Evolutionary conservation across 1,284 basidiomycete genomes (phyloP), one percentile per base, ranked within the genome.

Genomic region (Ustilago curta): DNA sequence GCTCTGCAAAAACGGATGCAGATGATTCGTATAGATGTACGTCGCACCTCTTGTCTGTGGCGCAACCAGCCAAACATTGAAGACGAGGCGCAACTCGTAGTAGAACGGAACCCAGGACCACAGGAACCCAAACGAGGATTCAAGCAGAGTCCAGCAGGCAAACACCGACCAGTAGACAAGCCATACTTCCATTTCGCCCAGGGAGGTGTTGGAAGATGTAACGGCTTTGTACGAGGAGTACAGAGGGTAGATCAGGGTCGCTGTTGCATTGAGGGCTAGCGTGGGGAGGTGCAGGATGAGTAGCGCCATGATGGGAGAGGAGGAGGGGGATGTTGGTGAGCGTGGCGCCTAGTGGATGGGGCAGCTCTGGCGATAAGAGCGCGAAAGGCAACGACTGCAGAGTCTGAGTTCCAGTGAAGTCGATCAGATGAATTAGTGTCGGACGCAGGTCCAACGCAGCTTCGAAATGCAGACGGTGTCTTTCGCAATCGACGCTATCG

Each of bases 1-100:
- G 11, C 87, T 84, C 64, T 88, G 88, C 79, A 95, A 89, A 87
- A 93, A 91, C 0, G 93, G 93, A 53, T 90, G 89, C 14, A 95
- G 89, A 73, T 93, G 90, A 23, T 88, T 87, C 57, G 87, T 87
- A 86, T 94, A 95, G 80, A 95, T 86, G 83, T 91, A 92, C 1
- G 92, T 91, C 0, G 93, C 90, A 25, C 93, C 93, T n/a, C 74
- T 31, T 0, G 82, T 83, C 56, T 82, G 82, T 0, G 82, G 82
- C 40, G 81, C 62, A 3, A 82, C 77, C 4, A 83, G 73, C 82
- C 82, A 83, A 14, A 82, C 59, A 45, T 72, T 71, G 48, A 82
- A 81, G n/a, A 79, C 37, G 16, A 83, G 68, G 6, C 80, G 76
- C 21, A 70, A 16, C 42, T 81, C 71, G 47, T 67, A 70, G 64